A percentile compares a stretch with the other conserved stretches of the same genome.
Evolutionary conservation across 2,329 filamentous ascomycete species (phyloP).

Genomic region (Colletotrichum australisinense): DNA sequence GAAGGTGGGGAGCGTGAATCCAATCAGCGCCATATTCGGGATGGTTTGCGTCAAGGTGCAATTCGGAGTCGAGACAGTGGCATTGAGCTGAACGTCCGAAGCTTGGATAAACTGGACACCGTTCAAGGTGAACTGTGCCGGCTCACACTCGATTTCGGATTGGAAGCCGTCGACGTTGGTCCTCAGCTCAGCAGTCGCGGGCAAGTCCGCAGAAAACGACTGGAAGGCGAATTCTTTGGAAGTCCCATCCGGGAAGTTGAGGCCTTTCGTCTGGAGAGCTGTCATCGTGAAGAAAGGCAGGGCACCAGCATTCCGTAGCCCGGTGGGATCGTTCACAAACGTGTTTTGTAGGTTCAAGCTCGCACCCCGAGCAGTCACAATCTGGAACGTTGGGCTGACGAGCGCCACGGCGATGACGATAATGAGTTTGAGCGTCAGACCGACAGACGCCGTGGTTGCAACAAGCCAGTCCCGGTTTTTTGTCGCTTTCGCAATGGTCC

Average conservation of each 20-base stretch:
- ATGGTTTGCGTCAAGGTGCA: slow-evolving; percentile 39
- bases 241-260: slow-evolving; percentile 46
- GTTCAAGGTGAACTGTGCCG: slow-evolving; percentile 41
- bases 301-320: slow-evolving; percentile 39
- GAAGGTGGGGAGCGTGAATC: slow-evolving; percentile 30
- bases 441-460: slow-evolving; percentile 39
- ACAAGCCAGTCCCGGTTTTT: slow-evolving; percentile 50
- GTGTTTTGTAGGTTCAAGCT: slow-evolving; percentile 41
- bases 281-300: slow-evolving; percentile 48
- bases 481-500: slow-evolving; percentile 42
- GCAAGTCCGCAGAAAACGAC: slow-evolving; percentile 42
- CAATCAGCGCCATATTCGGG: slow-evolving; percentile 32
- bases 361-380: slow-evolving; percentile 39
- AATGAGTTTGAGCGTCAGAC: slow-evolving; percentile 46
- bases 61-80: slow-evolving; percentile 41
- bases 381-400: slow-evolving; percentile 46
- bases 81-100: slow-evolving; percentile 41
- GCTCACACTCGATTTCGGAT: slow-evolving; percentile 45
- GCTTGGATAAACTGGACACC: slow-evolving; percentile 38
- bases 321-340: slow-evolving; percentile 44
- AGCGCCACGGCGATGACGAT: slow-evolving; percentile 51
- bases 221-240: slow-evolving; percentile 49
- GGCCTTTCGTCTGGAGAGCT: slow-evolving; percentile 42
- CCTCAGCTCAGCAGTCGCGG: slow-evolving; percentile 40
- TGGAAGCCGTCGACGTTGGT: slow-evolving; percentile 50